A percentile compares a stretch with the other conserved stretches of the same genome.
phyloP scores from a whole-genome alignment of 305 asterid species.

The Vinca major region DNA sequence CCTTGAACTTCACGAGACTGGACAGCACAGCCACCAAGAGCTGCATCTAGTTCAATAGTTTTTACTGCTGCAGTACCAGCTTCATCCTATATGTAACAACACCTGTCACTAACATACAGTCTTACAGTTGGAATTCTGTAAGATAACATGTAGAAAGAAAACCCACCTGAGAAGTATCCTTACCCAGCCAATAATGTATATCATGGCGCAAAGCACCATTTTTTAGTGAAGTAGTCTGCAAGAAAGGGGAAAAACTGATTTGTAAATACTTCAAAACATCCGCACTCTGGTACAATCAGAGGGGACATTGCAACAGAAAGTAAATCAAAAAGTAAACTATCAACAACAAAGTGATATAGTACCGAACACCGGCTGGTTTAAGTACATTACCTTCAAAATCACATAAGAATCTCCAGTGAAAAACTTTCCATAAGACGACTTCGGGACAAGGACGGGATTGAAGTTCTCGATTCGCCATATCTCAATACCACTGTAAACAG shows the following conservation, averaged over 20 bases:
- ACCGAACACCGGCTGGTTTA: neutral
- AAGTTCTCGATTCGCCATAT: slow-evolving; percentile 87
- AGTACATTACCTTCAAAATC: slow-evolving; percentile 59
- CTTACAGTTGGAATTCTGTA: neutral
- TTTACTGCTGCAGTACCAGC: slow-evolving; percentile 91
- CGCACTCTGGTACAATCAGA: neutral
- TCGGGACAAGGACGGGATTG: slow-evolving; percentile 54
- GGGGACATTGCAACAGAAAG: neutral
- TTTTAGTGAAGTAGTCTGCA: slow-evolving; percentile 78
- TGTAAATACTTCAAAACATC: slow-evolving; percentile 12
- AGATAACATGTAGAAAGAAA: slow-evolving; percentile 4
- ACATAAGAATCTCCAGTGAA: slow-evolving; percentile 83
- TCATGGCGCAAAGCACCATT: slow-evolving; percentile 78
- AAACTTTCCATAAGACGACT: slow-evolving; percentile 69
- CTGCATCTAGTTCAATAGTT: slow-evolving; percentile 84
- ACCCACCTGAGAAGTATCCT: slow-evolving; percentile 84
- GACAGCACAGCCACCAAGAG: slow-evolving; percentile 93
- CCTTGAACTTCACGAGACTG: slow-evolving; percentile 98
- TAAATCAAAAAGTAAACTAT: neutral
- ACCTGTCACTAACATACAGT: slow-evolving; percentile 3
- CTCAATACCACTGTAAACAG: slow-evolving; percentile 68
- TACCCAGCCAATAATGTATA: slow-evolving; percentile 96
- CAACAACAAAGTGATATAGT: neutral
- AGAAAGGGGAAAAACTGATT: slow-evolving; percentile 22
- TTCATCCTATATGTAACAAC: slow-evolving; percentile 64